phyloP scores from a whole-genome alignment of 306 rosid genomes.

The Vigna mungo region DNA sequence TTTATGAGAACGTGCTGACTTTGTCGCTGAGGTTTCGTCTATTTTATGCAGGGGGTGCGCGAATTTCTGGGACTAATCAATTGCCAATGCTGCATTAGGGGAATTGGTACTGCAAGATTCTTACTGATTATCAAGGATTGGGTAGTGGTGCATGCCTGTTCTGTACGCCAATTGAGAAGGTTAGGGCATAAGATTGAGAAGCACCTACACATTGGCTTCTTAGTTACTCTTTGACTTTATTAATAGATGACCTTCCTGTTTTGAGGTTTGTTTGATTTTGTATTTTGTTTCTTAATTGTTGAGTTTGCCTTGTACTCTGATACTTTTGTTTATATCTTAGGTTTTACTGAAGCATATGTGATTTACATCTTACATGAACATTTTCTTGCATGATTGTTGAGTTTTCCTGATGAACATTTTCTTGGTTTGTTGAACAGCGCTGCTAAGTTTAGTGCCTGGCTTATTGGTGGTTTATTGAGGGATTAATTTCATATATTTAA shows the following conservation, averaged over 20 bases:
- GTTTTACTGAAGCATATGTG: background rate
- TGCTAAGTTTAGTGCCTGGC: conserved; percentile 33
- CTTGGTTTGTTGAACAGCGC: conserved; percentile 51
- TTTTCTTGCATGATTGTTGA: background rate
- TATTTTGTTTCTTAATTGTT: conserved; percentile 1
- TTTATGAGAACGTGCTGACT: conserved; percentile 46
- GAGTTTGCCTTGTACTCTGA: background rate
- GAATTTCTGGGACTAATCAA: conserved; percentile 30
- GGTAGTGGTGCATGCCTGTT: conserved; percentile 12
- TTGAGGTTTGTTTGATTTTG: background rate
- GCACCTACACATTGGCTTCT: conserved; percentile 19
- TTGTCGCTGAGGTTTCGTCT: conserved; percentile 32
- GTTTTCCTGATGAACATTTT: conserved; percentile 35
- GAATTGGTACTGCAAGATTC: conserved; percentile 35
- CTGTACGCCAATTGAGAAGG: background rate
- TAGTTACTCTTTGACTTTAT: conserved; percentile 32
- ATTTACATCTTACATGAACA: background rate
- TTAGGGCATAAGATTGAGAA: conserved; percentile 17
- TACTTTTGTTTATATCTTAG: conserved; percentile 18
- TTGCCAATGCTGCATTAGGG: conserved; percentile 31
- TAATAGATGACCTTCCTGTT: conserved; percentile 25
- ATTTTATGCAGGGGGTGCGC: conserved; percentile 10
- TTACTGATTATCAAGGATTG: conserved; percentile 27
- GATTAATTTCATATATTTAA: conserved; percentile 38
- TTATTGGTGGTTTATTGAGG: conserved; percentile 38